Base-by-base conservation (phyloP, 192 early-diverging fungal genomes). In the Rhizophagus prolifer region DNA sequence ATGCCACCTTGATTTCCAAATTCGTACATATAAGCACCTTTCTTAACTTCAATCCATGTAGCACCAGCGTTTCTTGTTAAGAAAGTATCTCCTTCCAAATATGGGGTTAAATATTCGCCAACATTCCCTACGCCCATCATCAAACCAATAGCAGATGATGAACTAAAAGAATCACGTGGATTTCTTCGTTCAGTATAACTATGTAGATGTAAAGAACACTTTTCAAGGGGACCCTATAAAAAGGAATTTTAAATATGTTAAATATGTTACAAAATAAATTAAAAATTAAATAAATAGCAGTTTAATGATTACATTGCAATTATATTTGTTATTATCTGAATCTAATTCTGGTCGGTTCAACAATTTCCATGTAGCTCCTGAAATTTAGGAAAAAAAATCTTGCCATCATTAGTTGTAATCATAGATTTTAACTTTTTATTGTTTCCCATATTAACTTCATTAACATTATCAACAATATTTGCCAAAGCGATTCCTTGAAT, bases 121-220 rank as follows among this genome's bases (percentile, higher is more conserved):
- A 99, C 95, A 78, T 93, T 98, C 25, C 97, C 97, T 4, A 97
- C 94, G 12, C 94, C 97, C 78, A 98, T 89, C 79, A 94, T 90
- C 74, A 98, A 81, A 6, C 96, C 96, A 1, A 92, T 86, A n/a
- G 96, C 95, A 13, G 91, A 88, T 0, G 88, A 80, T 0, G 92
- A 85, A 71, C 94, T 94, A 78, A 95, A 96, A n/a, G 93, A 82
- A 82, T 94, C 92, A 26, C 89, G 86, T 0, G 87, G 83, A 46
- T 92, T 90, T 31, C 88, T 86, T 14, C 95, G 90, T 79, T 95
- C 93, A 0, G 97, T 94, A 76, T 94, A 98, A 54, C 93, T 88
- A 76, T 97, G 95, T 36, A 99, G 79, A 77, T 99, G 88, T 72
- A 99, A 82, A 9, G 79, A 78, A 75, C 95, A 96, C 7, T 38